These are phyloP conservation scores for Moringa oleifera DNA, from an alignment of 345 rosid species.

Conservation along the genomic window DNA sequence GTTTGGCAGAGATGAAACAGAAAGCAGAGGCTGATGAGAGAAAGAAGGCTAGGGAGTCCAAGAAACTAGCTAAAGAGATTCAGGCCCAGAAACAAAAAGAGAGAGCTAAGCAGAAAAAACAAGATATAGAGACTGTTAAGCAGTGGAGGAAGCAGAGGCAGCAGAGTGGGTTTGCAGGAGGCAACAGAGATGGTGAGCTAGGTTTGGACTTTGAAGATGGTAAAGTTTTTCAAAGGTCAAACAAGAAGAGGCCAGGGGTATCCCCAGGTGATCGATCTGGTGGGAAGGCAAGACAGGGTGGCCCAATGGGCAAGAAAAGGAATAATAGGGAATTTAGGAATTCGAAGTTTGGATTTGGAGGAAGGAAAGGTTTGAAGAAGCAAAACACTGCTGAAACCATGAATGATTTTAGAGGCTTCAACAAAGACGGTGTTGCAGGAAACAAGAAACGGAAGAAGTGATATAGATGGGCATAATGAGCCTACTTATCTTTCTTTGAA, in stretches of 20 bases:
- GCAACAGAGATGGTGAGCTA: slow-evolving; percentile 41
- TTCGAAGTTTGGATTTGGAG: slow-evolving; percentile 66
- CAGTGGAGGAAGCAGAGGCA: slow-evolving; percentile 91
- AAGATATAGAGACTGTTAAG: slow-evolving; percentile 69
- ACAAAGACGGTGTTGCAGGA: slow-evolving; percentile 31
- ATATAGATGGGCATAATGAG: background rate
- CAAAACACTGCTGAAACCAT: slow-evolving; percentile 61
- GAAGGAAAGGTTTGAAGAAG: slow-evolving; percentile 53
- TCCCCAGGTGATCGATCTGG: slow-evolving; percentile 62
- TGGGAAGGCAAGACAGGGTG: slow-evolving; percentile 37
- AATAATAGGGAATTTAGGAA: slow-evolving; percentile 36
- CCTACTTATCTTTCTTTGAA: background rate
- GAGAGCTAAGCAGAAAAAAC: slow-evolving; percentile 63
- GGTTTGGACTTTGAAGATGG: slow-evolving; percentile 65
- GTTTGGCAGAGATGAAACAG: slow-evolving; percentile 58
- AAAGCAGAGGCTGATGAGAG: slow-evolving; percentile 89
- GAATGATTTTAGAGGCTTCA: slow-evolving; percentile 31
- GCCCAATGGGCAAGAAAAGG: slow-evolving; percentile 27
- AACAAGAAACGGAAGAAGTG: slow-evolving; percentile 58
- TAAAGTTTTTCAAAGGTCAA: slow-evolving; percentile 49
- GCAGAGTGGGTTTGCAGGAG: slow-evolving; percentile 60
- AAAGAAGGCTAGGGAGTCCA: slow-evolving; percentile 78
- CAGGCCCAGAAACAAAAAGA: slow-evolving; percentile 84
- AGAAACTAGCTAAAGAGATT: slow-evolving; percentile 66
- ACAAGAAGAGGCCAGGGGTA: slow-evolving; percentile 63